These are phyloP conservation scores for Haplosporangium sp. DNA, from an alignment of 371 early-diverging fungal genomes.

Conservation along the genomic window DNA sequence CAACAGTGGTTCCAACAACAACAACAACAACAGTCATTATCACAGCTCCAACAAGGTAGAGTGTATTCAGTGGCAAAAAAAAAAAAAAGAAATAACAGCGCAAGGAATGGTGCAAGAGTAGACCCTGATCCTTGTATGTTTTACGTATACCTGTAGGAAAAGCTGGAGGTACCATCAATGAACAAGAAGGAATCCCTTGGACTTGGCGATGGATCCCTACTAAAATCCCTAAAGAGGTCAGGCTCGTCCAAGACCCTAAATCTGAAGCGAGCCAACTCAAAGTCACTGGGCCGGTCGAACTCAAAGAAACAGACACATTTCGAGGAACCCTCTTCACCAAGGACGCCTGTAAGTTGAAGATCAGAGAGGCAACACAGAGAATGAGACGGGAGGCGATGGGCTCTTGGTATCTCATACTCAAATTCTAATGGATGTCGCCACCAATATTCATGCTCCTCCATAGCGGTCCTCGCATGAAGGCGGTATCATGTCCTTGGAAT, in stretches of 20 bases:
- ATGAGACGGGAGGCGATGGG: background rate
- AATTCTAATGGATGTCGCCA: no score
- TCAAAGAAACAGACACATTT: constrained; percentile 53
- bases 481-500: constrained; percentile 75
- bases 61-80: background rate
- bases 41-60: constrained; percentile 39
- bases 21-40: constrained; percentile 13
- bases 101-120: background rate
- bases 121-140: background rate
- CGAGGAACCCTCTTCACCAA: constrained; percentile 52
- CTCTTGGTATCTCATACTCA: no score
- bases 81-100: background rate
- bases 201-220: constrained; percentile 39
- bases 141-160: constrained; percentile 22
- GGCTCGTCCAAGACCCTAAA: constrained; percentile 45
- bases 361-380: background rate
- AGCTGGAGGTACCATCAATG: constrained; percentile 48
- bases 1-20: constrained; percentile 4
- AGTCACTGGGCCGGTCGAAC: constrained; percentile 43
- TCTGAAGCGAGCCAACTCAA: constrained; percentile 48
- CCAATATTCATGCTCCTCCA: background rate
- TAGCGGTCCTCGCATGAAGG: constrained; percentile 57
- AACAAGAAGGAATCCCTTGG: constrained; percentile 47
- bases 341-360: constrained; percentile 40
- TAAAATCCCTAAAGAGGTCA: constrained; percentile 50